Conservation (phyloP, 192 early-diverging fungal species). For the Lunasporangiospora selenospora region DNA sequence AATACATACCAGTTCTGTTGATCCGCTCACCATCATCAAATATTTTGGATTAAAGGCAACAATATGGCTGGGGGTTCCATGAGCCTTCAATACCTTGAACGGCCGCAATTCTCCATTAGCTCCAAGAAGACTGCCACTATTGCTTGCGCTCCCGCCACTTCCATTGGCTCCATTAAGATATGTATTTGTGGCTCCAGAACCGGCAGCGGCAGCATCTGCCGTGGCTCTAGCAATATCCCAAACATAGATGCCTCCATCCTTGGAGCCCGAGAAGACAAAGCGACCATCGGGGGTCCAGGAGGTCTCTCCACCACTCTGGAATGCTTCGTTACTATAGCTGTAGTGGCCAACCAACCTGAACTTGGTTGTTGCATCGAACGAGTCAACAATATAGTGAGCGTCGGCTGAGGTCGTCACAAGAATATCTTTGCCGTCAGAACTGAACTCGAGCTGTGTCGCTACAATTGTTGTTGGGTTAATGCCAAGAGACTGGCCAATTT, state of each 20-base stretch:
- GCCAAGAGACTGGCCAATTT: constrained; percentile 17
- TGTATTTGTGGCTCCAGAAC: constrained; percentile 2
- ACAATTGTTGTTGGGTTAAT: constrained; percentile 10
- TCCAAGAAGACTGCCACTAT: constrained; percentile 5
- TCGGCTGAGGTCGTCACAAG: constrained; percentile 69
- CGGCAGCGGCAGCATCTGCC: constrained; percentile 15
- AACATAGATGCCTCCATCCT: constrained; percentile 67
- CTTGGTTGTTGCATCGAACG: constrained; percentile 60
- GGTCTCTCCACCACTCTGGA: constrained; percentile 56
- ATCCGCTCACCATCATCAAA: constrained; percentile 75
- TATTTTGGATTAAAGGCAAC: constrained; percentile 80
- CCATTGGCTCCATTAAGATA: not conserved
- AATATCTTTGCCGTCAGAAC: constrained; percentile 77
- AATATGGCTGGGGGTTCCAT: constrained; percentile 58
- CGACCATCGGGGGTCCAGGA: constrained; percentile 75
- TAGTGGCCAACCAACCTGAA: constrained; percentile 53
- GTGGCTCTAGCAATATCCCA: constrained; percentile 66
- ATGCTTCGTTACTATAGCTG: constrained; percentile 19
- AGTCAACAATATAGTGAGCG: constrained; percentile 69
- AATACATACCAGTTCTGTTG: constrained; percentile 68
- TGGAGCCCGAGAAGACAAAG: constrained; percentile 73
- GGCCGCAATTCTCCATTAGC: constrained; percentile 42
- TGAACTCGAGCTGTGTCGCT: constrained; percentile 74
- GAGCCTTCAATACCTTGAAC: constrained; percentile 51
- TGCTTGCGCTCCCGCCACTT: not conserved